Evolutionary conservation across 257 asterid genomes (phyloP).

Genomic region (Plantago major): DNA sequence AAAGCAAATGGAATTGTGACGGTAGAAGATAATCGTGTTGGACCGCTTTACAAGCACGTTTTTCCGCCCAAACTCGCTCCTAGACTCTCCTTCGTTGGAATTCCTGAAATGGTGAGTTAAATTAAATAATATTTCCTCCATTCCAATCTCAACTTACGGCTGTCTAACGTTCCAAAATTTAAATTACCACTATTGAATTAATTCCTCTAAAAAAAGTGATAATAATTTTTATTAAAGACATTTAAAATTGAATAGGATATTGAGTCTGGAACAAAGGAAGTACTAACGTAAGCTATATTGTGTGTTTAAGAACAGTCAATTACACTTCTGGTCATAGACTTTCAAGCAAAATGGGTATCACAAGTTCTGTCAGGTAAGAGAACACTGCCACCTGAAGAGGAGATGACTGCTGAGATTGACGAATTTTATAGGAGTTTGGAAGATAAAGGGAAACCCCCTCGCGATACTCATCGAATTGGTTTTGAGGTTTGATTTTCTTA

Average conservation of each 20-base stretch:
- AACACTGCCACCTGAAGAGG: conserved; percentile 30
- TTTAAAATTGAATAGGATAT: too few relatives aligned
- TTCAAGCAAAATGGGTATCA: conserved; percentile 54
- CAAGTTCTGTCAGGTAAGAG: conserved; percentile 32
- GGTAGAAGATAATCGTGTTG: conserved; percentile 38
- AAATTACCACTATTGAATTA: too few relatives aligned
- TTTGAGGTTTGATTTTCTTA: conserved; percentile 2
- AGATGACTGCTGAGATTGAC: conserved; percentile 36
- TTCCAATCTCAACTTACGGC: too few relatives aligned
- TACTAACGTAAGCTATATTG: too few relatives aligned
- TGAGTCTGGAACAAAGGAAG: too few relatives aligned
- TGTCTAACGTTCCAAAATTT: too few relatives aligned
- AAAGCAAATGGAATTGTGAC: conserved; percentile 37
- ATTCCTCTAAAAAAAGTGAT: too few relatives aligned
- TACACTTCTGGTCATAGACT: conserved; percentile 26
- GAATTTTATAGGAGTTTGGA: conserved; percentile 31
- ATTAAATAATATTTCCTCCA: too few relatives aligned
- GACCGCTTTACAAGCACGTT: conserved; percentile 47
- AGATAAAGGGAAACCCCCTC: conserved; percentile 25
- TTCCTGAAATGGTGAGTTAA: conserved; percentile 30
- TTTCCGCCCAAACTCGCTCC: conserved; percentile 29
- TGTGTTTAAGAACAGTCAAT: conserved; percentile 18
- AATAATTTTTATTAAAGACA: too few relatives aligned
- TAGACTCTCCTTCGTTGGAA: conserved; percentile 34
- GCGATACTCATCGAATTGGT: conserved; percentile 23